Base-by-base conservation (phyloP, 257 asterid genomes). In the Haberlea rhodopensis region DNA sequence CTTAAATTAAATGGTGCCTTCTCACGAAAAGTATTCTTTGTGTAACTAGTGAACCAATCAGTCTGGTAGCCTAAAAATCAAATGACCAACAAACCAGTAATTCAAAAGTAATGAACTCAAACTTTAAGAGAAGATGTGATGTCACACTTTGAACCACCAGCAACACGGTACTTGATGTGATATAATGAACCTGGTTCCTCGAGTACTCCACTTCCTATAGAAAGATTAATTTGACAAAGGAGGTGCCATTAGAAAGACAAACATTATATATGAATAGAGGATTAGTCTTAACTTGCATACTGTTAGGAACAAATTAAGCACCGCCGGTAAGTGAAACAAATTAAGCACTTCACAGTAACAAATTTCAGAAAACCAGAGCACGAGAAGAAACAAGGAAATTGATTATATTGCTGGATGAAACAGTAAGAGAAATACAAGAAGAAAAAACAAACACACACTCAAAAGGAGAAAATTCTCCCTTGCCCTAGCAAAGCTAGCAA, bases 131-230 rank as follows among this genome's bases (percentile, higher is more conserved):
- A 21, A 27, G 60, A 52, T 24, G 29, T 21, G 56, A 18, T 23
- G 45, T n/a, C 53, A 27, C 82, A 90, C 99, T 84, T 90, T 71
- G 97, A 81, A 72, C 97, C 97, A 75, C 97, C 99, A 68, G 97
- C 99, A 80, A 94, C 99, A 71, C 97, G 97, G 70, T 94, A 94
- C 81, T 94, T 90, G 73, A 94, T 94, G 84, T 94, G 79, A 83
- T 90, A 94, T 32, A 94, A 76, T 66, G 78, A 73, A 66, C 97
- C 97, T 60, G 97, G 89, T 82, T 94, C 97, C 77, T 94, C 5
- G 97, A 84, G 73, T 94, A 90, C 78, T 94, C 99, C 63, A 94
- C 99, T 85, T 90, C 99, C 99, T 90, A 43, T 26, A 63, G 65
- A 63, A 49, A 25, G 34, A 74, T 52, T 52, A 51, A 34, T 60